These are phyloP conservation scores for Sugiyamaella smithiae DNA, from an alignment of 805 yeast genomes.

Conservation along the genomic window DNA sequence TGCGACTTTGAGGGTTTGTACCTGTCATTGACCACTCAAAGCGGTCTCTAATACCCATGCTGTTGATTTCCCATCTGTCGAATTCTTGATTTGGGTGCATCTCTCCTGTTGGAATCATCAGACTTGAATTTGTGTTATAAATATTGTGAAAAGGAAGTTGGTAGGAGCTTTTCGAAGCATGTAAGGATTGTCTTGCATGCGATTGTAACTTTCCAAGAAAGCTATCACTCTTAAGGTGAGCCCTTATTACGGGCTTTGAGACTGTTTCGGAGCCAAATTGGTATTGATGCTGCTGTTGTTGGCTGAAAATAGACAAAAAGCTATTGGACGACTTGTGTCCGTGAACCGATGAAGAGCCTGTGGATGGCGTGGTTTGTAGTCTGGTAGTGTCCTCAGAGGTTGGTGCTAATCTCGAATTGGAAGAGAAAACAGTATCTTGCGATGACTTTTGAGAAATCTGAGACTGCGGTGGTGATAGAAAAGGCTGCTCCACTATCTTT, in stretches of 20 bases:
- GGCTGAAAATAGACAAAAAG: constrained; percentile 15
- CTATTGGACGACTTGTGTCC: constrained; percentile 17
- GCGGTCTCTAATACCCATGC: constrained; percentile 16
- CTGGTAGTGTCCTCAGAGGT: too few relatives aligned
- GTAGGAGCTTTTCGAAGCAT: background rate
- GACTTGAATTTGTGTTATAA: background rate
- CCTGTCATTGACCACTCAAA: constrained; percentile 18
- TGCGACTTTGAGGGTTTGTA: constrained; percentile 11
- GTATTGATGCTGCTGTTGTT: constrained; percentile 4
- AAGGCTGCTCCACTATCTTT: background rate
- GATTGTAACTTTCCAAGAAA: constrained; percentile 11
- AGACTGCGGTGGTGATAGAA: constrained; percentile 3
- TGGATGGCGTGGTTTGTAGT: too few relatives aligned
- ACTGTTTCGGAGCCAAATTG: background rate
- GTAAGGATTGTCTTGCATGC: background rate
- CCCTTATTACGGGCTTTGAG: constrained; percentile 12
- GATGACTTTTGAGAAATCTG: constrained; percentile 5
- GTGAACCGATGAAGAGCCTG: too few relatives aligned
- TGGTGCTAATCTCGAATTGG: too few relatives aligned
- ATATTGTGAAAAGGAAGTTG: constrained; percentile 1
- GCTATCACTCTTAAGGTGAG: constrained; percentile 20
- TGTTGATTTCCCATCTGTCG: constrained; percentile 23
- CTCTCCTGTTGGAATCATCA: constrained; percentile 1
- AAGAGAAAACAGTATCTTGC: constrained; percentile 12
- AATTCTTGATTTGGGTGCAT: constrained; percentile 6